A percentile compares a stretch with the other conserved stretches of the same genome.
These are phyloP conservation scores for Colletotrichum theobromicola DNA, from an alignment of 2,329 filamentous ascomycete species.

Conservation along the genomic window DNA sequence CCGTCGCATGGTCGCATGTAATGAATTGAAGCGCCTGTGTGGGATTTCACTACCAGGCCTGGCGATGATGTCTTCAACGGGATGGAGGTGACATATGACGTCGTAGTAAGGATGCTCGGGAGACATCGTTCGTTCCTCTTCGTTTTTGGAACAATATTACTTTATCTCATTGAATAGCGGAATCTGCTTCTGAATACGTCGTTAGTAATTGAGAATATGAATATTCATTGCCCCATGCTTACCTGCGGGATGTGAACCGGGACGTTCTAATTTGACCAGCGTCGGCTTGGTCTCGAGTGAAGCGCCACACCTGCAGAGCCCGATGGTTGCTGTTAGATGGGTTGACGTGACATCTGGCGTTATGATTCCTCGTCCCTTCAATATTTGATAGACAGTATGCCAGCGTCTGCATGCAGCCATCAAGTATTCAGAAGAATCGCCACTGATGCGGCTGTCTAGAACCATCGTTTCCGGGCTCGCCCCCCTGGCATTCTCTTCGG, in stretches of 20 bases:
- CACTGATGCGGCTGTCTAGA: not conserved
- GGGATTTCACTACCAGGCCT: not conserved
- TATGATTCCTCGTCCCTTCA: not conserved
- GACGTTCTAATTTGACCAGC: not conserved
- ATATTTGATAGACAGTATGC: not conserved
- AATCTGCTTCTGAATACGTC: not conserved
- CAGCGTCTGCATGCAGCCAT: not conserved
- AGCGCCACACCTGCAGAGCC: not conserved
- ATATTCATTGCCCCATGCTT: accelerated
- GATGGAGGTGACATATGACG: not conserved
- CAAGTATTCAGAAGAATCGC: not conserved
- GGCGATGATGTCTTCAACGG: not conserved
- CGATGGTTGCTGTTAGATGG: not conserved
- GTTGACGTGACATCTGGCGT: not conserved
- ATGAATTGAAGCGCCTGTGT: not conserved
- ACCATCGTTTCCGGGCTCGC: not conserved
- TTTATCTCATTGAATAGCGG: not conserved
- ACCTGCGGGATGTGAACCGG: not conserved
- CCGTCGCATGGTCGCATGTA: not conserved
- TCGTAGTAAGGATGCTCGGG: not conserved
- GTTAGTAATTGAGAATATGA: not conserved
- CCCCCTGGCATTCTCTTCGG: not conserved
- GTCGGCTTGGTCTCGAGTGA: not conserved
- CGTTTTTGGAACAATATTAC: not conserved
- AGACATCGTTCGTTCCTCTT: not conserved